Evolutionary conservation across 805 yeast genomes (phyloP), one percentile per base, ranked within the genome.

Genomic region (Starmerella geochares): DNA sequence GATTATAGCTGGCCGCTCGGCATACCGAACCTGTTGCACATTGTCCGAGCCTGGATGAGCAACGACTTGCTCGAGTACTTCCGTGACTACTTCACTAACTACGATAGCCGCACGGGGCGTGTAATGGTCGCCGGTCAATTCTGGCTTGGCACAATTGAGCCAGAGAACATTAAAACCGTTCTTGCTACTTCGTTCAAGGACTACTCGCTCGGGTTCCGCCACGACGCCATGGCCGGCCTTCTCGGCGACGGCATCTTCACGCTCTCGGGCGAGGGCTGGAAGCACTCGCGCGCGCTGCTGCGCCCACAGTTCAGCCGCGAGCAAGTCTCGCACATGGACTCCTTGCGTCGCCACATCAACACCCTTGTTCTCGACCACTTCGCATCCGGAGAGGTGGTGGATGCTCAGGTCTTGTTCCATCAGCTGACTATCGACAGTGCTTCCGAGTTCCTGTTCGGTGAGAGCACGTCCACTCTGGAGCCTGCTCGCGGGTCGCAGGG

Each of bases 231-330:
- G 46, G 47, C 38, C 33, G 53, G 58, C 2, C 42, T 62, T 24
- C 53, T 62, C 14, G 65, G 65, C 17, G 55, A 59, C 20, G 66
- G 65, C 7, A 60, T 62, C 21, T 62, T 62, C 50, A 60, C 65
- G 4, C 55, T 58, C 13, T 53, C 58, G 17, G 66, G 65, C 23
- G 58, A 58, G n/a, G 62, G 57, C 17, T 62, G 66, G 66, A 58
- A 57, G 47, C 65, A 62, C 53, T 57, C 62, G 25, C 57, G 66
- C 20, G 54, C 64, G 8, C 27, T 62, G 54, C 50, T 62, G 45
- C 57, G 64, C 14, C 66, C 66, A 1, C 65, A 60, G 53, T 62
- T 62, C 48, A 46, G 58, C 20, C 52, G 60, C 2, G 63, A 61
- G 19, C 60, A 59, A 27, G 57, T 62, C 9, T 33, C 55, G 6